Evolutionary conservation across 164 flowering plant species (phyloP).

Genomic region (Paratinospora sagittata): DNA sequence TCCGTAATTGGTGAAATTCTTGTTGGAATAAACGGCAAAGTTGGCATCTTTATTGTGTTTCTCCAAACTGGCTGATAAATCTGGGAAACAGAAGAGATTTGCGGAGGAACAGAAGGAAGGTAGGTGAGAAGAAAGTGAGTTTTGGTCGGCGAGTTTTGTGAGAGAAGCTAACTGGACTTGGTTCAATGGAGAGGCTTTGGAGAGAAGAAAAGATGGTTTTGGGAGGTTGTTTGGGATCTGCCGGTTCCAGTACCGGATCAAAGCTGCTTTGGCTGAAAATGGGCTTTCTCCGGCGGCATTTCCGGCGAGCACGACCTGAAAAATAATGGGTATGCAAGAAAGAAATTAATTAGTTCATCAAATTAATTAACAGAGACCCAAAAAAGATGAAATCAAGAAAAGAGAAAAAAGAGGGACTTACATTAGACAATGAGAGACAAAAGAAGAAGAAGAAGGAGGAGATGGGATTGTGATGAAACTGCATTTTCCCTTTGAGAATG

Average conservation of each 20-base stretch:
- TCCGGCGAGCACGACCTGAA: too few relatives aligned
- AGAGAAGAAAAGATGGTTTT: constrained; percentile 45
- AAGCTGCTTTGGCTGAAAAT: constrained; percentile 59
- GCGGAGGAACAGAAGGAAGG: constrained; percentile 65
- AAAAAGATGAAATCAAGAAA: too few relatives aligned
- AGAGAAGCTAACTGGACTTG: constrained; percentile 46
- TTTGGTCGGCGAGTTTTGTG: constrained; percentile 47
- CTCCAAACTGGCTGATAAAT: constrained; percentile 37
- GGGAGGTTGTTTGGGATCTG: constrained; percentile 44
- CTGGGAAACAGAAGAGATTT: constrained; percentile 70
- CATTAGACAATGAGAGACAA: neutral
- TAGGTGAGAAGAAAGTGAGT: constrained; percentile 43
- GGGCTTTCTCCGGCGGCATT: constrained; percentile 39
- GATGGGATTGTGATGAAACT: neutral
- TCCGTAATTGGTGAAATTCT: constrained; percentile 86
- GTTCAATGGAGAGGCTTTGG: constrained; percentile 68
- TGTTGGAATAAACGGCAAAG: constrained; percentile 37
- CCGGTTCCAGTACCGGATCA: constrained; percentile 75
- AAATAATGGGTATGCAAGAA: too few relatives aligned
- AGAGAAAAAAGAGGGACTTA: neutral
- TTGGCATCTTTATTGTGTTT: constrained; percentile 34
- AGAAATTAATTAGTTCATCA: too few relatives aligned
- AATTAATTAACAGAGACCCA: too few relatives aligned
- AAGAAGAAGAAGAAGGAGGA: neutral
- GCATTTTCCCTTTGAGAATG: neutral